Evolutionary conservation across 1,139 yeast genomes (phyloP).

Genomic region (Yamadazyma diddensiae): DNA sequence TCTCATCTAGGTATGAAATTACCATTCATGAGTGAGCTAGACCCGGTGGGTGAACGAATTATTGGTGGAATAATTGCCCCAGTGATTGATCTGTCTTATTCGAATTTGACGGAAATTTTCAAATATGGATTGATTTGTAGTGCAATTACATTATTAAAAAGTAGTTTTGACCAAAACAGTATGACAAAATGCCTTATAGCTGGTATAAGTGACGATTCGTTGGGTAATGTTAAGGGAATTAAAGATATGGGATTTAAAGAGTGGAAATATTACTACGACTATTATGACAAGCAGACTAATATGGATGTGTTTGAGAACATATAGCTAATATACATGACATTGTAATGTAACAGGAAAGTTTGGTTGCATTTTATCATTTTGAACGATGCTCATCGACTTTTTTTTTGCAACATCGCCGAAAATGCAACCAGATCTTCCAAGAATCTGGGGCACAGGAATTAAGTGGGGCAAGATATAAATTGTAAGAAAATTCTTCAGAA

Average conservation of each 20-base stretch:
- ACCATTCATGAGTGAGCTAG: slow-evolving; percentile 47
- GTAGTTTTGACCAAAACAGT: slow-evolving; percentile 23
- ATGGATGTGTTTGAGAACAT: not conserved
- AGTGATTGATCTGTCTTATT: slow-evolving; percentile 53
- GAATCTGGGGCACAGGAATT: slow-evolving; percentile 1
- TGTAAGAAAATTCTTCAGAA: not conserved
- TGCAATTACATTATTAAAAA: slow-evolving; percentile 52
- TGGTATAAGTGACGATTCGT: slow-evolving; percentile 39
- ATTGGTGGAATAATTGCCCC: slow-evolving; percentile 58
- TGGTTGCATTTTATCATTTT: slow-evolving; percentile 1
- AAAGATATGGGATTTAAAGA: slow-evolving; percentile 42
- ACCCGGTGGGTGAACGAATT: slow-evolving; percentile 6
- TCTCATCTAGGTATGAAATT: slow-evolving; percentile 47
- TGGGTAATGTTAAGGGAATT: slow-evolving; percentile 29
- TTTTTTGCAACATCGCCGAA: not conserved
- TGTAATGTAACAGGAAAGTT: too few relatives aligned
- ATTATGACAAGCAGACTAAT: slow-evolving; percentile 24
- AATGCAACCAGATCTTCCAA: too few relatives aligned
- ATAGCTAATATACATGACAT: not conserved
- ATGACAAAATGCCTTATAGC: slow-evolving; percentile 37
- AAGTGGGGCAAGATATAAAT: not conserved
- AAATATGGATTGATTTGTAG: slow-evolving; percentile 59
- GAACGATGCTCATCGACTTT: not conserved
- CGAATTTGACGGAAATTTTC: slow-evolving; percentile 54
- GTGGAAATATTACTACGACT: slow-evolving; percentile 41